Percentiles rank a stretch among this genome's conserved stretches.
Evolutionary conservation across 208 protist species (phyloP).

Genomic region (Porcisia deanei): DNA sequence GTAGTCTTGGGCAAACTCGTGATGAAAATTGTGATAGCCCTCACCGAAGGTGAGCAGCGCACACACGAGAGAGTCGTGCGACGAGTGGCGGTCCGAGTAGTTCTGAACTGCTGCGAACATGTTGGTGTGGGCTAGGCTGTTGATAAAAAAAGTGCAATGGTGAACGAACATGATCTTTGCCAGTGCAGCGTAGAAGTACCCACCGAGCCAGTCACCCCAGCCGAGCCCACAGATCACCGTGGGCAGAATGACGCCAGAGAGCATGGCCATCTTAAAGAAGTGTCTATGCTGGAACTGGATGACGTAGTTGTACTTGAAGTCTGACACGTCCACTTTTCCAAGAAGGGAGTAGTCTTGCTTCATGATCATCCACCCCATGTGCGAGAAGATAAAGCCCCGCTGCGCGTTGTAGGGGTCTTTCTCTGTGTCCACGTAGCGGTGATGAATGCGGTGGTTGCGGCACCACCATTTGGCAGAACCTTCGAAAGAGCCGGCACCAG

Average conservation of each 20-base stretch:
- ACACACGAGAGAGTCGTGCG: conserved; percentile 82
- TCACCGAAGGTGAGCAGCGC: conserved; percentile 89
- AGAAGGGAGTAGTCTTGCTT: conserved; percentile 88
- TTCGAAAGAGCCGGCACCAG: conserved; percentile 88
- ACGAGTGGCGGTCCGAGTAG: conserved; percentile 81
- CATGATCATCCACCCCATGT: conserved; percentile 94
- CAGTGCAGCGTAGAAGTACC: conserved; percentile 85
- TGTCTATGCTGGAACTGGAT: conserved; percentile 88
- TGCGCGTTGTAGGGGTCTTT: conserved; percentile 92
- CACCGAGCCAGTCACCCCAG: conserved; percentile 86
- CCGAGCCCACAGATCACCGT: conserved; percentile 81
- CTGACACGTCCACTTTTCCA: conserved; percentile 80
- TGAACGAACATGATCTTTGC: conserved; percentile 83
- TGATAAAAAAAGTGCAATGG: conserved; percentile 94
- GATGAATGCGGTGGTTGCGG: conserved; percentile 92
- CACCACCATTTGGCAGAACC: conserved; percentile 91
- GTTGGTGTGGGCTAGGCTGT: conserved; percentile 86
- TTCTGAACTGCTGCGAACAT: conserved; percentile 73
- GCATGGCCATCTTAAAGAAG: conserved; percentile 83
- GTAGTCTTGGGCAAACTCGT: conserved; percentile 93
- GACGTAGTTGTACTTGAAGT: conserved; percentile 85
- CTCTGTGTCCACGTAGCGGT: conserved; percentile 91
- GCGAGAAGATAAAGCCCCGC: conserved; percentile 88
- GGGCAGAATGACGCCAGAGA: conserved; percentile 86
- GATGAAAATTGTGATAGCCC: conserved; percentile 95